Base-by-base conservation (phyloP, 2,329 filamentous ascomycete genomes). In the Aureobasidium sp. region DNA sequence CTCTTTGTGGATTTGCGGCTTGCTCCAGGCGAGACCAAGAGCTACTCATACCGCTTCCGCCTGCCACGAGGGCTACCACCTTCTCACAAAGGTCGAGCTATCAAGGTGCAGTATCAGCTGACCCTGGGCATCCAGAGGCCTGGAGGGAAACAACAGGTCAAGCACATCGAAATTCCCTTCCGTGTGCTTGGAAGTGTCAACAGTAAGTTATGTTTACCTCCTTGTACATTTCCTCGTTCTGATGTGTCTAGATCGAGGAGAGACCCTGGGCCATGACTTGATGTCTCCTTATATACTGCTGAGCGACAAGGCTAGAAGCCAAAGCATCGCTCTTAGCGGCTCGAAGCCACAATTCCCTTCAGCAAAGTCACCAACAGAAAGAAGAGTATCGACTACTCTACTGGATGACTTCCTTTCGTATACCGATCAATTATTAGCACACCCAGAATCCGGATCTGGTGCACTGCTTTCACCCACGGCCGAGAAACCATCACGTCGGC, bases 201-300 rank as follows among this genome's bases (percentile, higher is more conserved):
- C 76, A 85, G 85, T 73, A 71, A 65, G 72, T 57, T 17, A 5
- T 42, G 17, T 39, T 48, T 41, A 55, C 22, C 59, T 36, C 6
- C 9, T 11, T 37, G 29, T 51, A 37, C 3, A 9, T 17, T 7
- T 20, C 11, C 58, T 41, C 15, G 58, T 53, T 53, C 69, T 75
- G 65, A 74, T 37, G 31, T 65, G 42, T 49, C 11, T 57, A 84
- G 81, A 73, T 64, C 84, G 91, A 68, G 93, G 93, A 66, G 90
- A 96, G 69, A 88, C 96, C 37, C 82, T 97, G 15, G 91, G 91
- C 1, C 93, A 99, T 73, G 93, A 99, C 73, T 79, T 99, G 15
- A 96, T 97, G 88, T 88, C 86, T 42, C 94, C 94, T 0, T 96
- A 97, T 71, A 89, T 97, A 34, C 81, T 97, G 59, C 81, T 97